phyloP scores from a whole-genome alignment of 108 stramenopile genomes.

The Nitzschia inconspicua region DNA sequence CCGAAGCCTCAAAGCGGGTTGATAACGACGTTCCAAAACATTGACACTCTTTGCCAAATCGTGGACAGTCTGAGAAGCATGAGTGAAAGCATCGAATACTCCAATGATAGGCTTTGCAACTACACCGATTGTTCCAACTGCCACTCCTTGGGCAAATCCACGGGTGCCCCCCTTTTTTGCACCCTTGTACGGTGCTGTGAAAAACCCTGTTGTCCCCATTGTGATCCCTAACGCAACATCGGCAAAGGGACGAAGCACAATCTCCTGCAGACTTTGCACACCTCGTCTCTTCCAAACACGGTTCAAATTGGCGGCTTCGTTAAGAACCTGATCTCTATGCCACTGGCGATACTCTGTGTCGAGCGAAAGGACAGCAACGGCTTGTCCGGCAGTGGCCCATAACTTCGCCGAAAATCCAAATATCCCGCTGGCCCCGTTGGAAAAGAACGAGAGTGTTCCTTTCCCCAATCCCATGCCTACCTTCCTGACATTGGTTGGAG shows the following conservation, averaged over 20 bases:
- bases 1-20: slow-evolving; percentile 57
- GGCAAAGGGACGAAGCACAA: slow-evolving; percentile 61
- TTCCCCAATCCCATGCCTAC: slow-evolving; percentile 91
- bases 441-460: slow-evolving; percentile 91
- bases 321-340: slow-evolving; percentile 64
- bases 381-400: slow-evolving; percentile 62
- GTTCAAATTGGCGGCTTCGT: slow-evolving; percentile 63
- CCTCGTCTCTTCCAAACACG: slow-evolving; percentile 64
- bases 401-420: slow-evolving; percentile 85
- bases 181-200: slow-evolving; percentile 71
- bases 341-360: slow-evolving; percentile 76
- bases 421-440: slow-evolving; percentile 87
- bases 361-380: slow-evolving; percentile 60
- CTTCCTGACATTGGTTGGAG: slow-evolving; percentile 82
- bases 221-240: slow-evolving; percentile 75
- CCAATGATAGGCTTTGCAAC: slow-evolving; percentile 80
- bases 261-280: slow-evolving; percentile 42
- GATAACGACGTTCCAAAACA: slow-evolving; percentile 65
- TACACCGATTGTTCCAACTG: slow-evolving; percentile 65
- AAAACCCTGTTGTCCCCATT: slow-evolving; percentile 64
- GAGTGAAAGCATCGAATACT: slow-evolving; percentile 75
- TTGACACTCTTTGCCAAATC: slow-evolving; percentile 82
- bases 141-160: slow-evolving; percentile 64
- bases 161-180: slow-evolving; percentile 43
- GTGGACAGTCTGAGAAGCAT: slow-evolving; percentile 66